These are phyloP conservation scores for Oxyria digyna DNA, from an alignment of 148 eudicot genomes.

Conservation along the genomic window DNA sequence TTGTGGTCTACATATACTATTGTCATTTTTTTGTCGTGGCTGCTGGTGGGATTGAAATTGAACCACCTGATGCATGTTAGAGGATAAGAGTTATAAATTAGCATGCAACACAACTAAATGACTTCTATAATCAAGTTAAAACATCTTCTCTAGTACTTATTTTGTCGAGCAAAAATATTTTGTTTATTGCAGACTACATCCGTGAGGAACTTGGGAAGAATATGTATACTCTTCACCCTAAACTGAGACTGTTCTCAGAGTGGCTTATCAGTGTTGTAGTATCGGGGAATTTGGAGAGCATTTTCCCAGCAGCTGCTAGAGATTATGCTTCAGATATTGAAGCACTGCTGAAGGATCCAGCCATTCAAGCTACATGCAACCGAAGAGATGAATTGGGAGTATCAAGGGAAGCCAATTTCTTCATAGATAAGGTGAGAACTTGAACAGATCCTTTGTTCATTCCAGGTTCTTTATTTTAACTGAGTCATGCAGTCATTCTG, in stretches of 20 bases:
- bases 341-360: slow-evolving; percentile 61
- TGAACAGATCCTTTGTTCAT: background rate
- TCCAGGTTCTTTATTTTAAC: background rate
- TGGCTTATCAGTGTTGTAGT: slow-evolving; percentile 57
- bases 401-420: slow-evolving; percentile 54
- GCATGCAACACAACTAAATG: background rate
- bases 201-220: slow-evolving; percentile 15
- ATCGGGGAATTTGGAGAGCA: slow-evolving; percentile 54
- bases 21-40: background rate
- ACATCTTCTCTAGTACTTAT: background rate
- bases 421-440: slow-evolving; percentile 52
- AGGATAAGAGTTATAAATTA: background rate
- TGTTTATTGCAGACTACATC: slow-evolving; percentile 18
- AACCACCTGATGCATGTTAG: background rate
- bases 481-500: background rate
- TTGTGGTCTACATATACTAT: background rate
- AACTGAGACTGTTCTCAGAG: slow-evolving; percentile 52
- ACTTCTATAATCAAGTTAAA: background rate
- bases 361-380: slow-evolving; percentile 59
- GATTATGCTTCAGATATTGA: slow-evolving; percentile 60
- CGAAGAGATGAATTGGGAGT: slow-evolving; percentile 53
- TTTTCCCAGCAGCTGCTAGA: slow-evolving; percentile 61
- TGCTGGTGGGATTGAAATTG: background rate
- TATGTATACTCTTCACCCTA: slow-evolving; percentile 36
- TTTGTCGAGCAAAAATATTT: background rate